Evolutionary conservation across 306 rosid species (phyloP).

Genomic region (Hippophae gyantsensis): DNA sequence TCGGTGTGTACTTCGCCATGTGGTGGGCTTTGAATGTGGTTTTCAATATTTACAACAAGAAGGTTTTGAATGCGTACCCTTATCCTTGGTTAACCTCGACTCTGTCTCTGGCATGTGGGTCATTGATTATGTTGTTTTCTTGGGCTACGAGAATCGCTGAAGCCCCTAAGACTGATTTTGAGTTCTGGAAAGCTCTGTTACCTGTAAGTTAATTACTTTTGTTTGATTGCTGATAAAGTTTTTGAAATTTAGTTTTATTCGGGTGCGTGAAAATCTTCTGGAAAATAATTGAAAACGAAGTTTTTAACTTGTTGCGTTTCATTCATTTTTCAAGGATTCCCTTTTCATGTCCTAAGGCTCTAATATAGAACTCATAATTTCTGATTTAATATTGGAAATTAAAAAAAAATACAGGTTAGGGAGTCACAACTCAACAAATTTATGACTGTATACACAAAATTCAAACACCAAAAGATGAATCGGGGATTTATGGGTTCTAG

Average conservation of each 20-base stretch:
- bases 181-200: constrained; percentile 86
- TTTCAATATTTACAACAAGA: constrained; percentile 92
- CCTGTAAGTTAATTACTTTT: constrained; percentile 57
- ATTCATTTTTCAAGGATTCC: neutral
- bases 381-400: no score
- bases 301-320: constrained; percentile 22
- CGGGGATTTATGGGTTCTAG: no score
- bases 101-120: constrained; percentile 88
- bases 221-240: constrained; percentile 20
- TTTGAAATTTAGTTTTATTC: neutral
- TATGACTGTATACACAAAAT: no score
- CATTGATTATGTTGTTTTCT: constrained; percentile 86
- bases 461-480: no score
- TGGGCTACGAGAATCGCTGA: constrained; percentile 90
- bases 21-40: constrained; percentile 99
- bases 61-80: constrained; percentile 92
- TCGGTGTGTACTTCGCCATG: constrained; percentile 79
- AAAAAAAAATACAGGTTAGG: no score
- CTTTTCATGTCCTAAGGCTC: neutral
- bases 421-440: no score
- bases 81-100: constrained; percentile 98
- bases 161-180: constrained; percentile 80
- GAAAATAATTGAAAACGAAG: constrained; percentile 20
- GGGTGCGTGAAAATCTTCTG: constrained; percentile 10
- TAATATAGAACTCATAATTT: no score